Percentiles rank a stretch among this genome's conserved stretches.
phyloP scores from a whole-genome alignment of 1,139 yeast species.

The Blastobotrys apis region DNA sequence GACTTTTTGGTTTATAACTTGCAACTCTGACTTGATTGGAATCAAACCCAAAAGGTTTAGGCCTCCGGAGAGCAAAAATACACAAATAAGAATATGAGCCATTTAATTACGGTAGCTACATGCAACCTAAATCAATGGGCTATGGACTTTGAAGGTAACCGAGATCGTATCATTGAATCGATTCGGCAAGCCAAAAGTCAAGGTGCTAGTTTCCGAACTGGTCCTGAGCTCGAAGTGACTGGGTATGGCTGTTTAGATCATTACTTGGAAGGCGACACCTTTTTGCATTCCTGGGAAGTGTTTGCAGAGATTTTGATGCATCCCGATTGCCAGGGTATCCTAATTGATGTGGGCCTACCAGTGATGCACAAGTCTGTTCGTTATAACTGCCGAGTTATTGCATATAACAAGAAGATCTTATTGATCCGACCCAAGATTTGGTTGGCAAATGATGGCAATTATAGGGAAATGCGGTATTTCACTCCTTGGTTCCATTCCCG shows the following conservation, averaged over 20 bases:
- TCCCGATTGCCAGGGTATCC: slow-evolving; percentile 64
- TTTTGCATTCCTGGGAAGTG: slow-evolving; percentile 92
- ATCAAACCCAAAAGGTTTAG: too few relatives aligned
- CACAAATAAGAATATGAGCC: slow-evolving; percentile 40
- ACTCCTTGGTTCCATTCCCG: slow-evolving; percentile 88
- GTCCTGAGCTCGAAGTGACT: slow-evolving; percentile 92
- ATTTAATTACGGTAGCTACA: slow-evolving; percentile 53
- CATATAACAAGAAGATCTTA: slow-evolving; percentile 71
- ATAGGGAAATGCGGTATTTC: slow-evolving; percentile 94
- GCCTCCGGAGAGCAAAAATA: background rate
- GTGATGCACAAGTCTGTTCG: slow-evolving; percentile 79
- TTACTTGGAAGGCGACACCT: slow-evolving; percentile 84
- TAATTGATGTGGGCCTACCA: slow-evolving; percentile 94
- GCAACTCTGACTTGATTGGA: too few relatives aligned
- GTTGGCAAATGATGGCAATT: slow-evolving; percentile 96
- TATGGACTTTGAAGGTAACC: slow-evolving; percentile 92
- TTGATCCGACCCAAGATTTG: slow-evolving; percentile 88
- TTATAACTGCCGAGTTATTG: slow-evolving; percentile 84
- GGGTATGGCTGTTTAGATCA: slow-evolving; percentile 95
- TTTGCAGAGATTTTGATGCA: slow-evolving; percentile 68
- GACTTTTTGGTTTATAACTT: too few relatives aligned
- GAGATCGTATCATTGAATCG: slow-evolving; percentile 82
- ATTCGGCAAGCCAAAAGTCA: slow-evolving; percentile 67
- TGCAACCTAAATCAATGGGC: slow-evolving; percentile 95
- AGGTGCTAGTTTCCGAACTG: slow-evolving; percentile 84